Evolutionary conservation across 2,329 filamentous ascomycete species (phyloP), one percentile per base, ranked within the genome.

Genomic region (Ascochyta lentis): DNA sequence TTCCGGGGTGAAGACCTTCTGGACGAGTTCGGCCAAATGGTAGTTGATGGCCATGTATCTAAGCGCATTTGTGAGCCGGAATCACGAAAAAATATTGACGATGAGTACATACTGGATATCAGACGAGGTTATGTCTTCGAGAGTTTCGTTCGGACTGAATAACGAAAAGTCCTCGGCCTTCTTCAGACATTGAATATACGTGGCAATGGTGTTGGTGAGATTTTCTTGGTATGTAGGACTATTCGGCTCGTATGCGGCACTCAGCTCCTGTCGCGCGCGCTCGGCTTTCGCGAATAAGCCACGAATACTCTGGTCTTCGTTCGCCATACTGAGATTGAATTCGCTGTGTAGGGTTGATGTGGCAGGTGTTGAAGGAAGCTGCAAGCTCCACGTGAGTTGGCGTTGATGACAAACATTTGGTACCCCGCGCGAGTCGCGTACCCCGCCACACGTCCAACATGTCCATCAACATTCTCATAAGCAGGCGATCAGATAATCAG

Each of bases 131-230:
- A 97, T 80, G 77, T 99, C 95, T 59, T 99, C 95, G 35, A 94
- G 77, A 0, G 85, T 84, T 76, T 99, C 95, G 76, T 99, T 99
- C 33, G 87, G 83, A 65, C 92, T 96, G 83, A 98, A 98, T 49
- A 99, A 81, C 0, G 90, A 89, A 24, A 95, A 81, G 56, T 86
- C 83, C 62, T 86, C 81, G 61, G 91, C 86, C 52, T 90, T 84
- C 56, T 85, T 80, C 55, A 89, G 81, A 74, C 90, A 93, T 73
- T 89, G 82, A 68, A 89, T 82, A 77, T 96, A 94, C 49, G 86
- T 84, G 60, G 84, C 77, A 65, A 96, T 86, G 37, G 90, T 85
- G 35, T 81, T 77, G 56, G 81, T 80, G 64, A 96, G 83, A 66
- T 86, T 86, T 63, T 88, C 83, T 70, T 86, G 86, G 77, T 89